A percentile compares a stretch with the other conserved stretches of the same genome.
phyloP scores from a whole-genome alignment of 73 alveolate genomes.

The Blepharisma japonicum region DNA sequence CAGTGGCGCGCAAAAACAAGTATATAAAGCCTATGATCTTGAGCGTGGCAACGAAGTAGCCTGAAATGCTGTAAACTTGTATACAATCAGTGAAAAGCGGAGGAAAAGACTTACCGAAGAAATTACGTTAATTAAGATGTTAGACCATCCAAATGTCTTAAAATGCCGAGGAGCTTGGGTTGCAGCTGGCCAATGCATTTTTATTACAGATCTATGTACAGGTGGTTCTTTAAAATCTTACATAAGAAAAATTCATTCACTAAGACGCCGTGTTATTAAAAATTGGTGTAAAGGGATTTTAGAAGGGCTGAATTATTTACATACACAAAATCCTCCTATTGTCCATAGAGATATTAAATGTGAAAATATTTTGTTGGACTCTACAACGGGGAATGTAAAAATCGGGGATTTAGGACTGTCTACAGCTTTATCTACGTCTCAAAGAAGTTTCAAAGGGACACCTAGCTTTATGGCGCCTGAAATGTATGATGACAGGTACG shows the following conservation, averaged over 20 bases:
- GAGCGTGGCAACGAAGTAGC: constrained; percentile 33
- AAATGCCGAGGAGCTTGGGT: constrained; percentile 91
- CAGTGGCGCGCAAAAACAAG: constrained; percentile 2
- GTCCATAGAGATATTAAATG: constrained; percentile 93
- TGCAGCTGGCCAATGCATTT: constrained; percentile 83
- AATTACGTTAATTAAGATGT: not conserved
- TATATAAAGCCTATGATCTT: constrained; percentile 19
- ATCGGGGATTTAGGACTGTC: constrained; percentile 98
- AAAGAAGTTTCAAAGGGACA: constrained; percentile 70
- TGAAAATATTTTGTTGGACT: constrained; percentile 94
- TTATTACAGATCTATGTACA: constrained; percentile 94
- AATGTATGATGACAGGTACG: constrained; percentile 92
- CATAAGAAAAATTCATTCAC: constrained; percentile 73
- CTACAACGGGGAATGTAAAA: constrained; percentile 88
- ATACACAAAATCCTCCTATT: constrained; percentile 69
- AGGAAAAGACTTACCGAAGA: constrained; percentile 17
- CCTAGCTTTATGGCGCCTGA: constrained; percentile 95
- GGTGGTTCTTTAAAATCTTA: constrained; percentile 89
- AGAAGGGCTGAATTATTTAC: constrained; percentile 88
- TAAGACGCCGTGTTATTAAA: constrained; percentile 79
- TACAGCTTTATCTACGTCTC: constrained; percentile 81
- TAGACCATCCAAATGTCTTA: constrained; percentile 93
- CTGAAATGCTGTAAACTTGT: constrained; percentile 2
- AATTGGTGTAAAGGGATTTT: constrained; percentile 89
- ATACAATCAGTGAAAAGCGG: not conserved